A percentile compares a stretch with the other conserved stretches of the same genome.
These are phyloP conservation scores for Barnettozyma botsteinii DNA, from an alignment of 805 yeast species.

Conservation along the genomic window DNA sequence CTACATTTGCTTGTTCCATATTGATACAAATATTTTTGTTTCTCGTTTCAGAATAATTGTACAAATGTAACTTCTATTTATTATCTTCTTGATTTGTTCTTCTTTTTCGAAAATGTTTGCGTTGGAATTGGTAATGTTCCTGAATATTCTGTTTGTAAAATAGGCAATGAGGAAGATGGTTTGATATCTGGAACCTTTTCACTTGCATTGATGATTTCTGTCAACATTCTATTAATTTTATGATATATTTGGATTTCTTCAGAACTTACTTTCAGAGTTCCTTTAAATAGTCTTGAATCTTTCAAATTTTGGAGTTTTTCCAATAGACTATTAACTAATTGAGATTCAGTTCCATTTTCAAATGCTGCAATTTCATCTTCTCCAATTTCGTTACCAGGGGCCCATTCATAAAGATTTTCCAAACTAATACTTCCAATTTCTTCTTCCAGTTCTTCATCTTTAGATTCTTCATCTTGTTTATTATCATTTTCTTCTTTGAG, in stretches of 20 bases:
- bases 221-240: slow-evolving; percentile 40
- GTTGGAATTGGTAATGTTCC: slow-evolving; percentile 73
- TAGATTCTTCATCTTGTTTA: slow-evolving; percentile 2
- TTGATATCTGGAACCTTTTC: slow-evolving; percentile 31
- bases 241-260: slow-evolving; percentile 39
- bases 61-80: too few species aligned
- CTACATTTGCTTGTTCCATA: neutral
- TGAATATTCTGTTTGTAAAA: slow-evolving; percentile 62
- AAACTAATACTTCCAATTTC: slow-evolving; percentile 26
- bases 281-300: slow-evolving; percentile 34
- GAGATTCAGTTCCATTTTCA: slow-evolving; percentile 34
- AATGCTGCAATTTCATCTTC: slow-evolving; percentile 49
- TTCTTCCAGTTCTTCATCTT: slow-evolving; percentile 8
- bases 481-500: slow-evolving; percentile 6
- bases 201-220: slow-evolving; percentile 35
- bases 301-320: slow-evolving; percentile 46
- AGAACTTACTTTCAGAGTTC: slow-evolving; percentile 32
- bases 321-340: slow-evolving; percentile 40
- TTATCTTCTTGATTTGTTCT: slow-evolving; percentile 19
- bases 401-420: slow-evolving; percentile 45
- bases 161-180: slow-evolving; percentile 47
- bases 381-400: slow-evolving; percentile 41
- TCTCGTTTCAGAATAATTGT: neutral
- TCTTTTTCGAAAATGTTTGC: slow-evolving; percentile 16
- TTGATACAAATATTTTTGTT: neutral